Evolutionary conservation across 106 monocot species (phyloP).

Genomic region (Platanthera zijinensis): DNA sequence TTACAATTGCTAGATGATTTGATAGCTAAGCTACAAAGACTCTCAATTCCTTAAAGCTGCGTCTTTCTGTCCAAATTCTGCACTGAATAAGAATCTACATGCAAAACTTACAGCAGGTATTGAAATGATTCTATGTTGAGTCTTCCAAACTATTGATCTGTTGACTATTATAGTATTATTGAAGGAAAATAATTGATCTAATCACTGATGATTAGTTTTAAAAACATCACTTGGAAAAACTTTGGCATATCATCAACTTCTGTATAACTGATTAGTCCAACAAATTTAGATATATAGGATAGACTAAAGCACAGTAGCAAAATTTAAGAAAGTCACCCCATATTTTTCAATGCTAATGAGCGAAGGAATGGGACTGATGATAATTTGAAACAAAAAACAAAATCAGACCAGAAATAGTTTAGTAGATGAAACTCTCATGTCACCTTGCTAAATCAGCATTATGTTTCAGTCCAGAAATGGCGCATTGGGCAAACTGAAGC

Average conservation of each 20-base stretch:
- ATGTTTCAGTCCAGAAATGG: constrained; percentile 78
- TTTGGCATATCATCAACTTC: background rate
- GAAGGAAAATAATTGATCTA: too few relatives aligned
- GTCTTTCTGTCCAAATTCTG: background rate
- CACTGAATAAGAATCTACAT: too few relatives aligned
- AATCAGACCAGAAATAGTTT: background rate
- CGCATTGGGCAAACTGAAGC: constrained; percentile 91
- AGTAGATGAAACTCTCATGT: background rate
- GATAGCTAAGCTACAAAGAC: background rate
- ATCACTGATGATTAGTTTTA: too few relatives aligned
- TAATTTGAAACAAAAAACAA: background rate
- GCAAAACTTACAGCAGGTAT: too few relatives aligned
- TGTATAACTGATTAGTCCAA: background rate
- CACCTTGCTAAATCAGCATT: constrained; percentile 80
- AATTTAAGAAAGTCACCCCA: too few relatives aligned
- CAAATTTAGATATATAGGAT: background rate
- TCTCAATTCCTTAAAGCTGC: background rate
- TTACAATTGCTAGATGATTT: background rate
- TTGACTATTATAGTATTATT: too few relatives aligned
- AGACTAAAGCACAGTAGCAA: background rate
- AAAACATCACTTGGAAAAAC: background rate
- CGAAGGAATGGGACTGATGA: background rate
- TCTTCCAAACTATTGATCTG: too few relatives aligned
- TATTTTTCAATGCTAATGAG: background rate
- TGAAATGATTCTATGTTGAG: too few relatives aligned